Base-by-base conservation (phyloP, 257 asterid species). In the Ocimum tenuiflorum region DNA sequence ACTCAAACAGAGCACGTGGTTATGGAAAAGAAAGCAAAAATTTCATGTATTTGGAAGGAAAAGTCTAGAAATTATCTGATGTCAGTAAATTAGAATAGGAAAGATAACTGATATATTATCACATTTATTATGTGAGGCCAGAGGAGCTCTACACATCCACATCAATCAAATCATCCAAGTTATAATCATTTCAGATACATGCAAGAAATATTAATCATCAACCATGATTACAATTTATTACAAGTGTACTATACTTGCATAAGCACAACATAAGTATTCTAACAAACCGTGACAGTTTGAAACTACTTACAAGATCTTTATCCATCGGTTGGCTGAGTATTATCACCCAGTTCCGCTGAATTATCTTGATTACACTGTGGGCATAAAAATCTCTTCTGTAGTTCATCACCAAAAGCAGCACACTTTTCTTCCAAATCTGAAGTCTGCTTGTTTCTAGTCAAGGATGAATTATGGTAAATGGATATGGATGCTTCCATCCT, bases 401-500 rank as follows among this genome's bases (percentile, higher is more conserved):
- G 80, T 76, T 94, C 82, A 74, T 85, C 91, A 15, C 86, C 82
- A 33, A 80, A 77, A 68, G 84, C 80, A 70, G 94, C 85, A 72
- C 69, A 79, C 23, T 41, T 67, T 29, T 68, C 85, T 78, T 89
- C 97, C 78, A 70, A 71, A 65, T 69, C 87, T 64, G 88, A 61
- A 47, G 80, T 79, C 90, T 71, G 94, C 95, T 78, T 94, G 82
- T 67, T 77, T 79, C 80, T 67, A 56, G 95, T 87, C 82, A 83
- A 81, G 85, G 89, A 55, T 69, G 74, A 46, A 41, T 35, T 24
- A 65, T 36, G 56, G 18, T 73, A 19, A 57, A 60, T 42, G 41
- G 45, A 58, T 61, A 42, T n/a, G 51, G 17, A 64, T 51, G 50
- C 36, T 24, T 33, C 63, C 55, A 76, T 23, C 69, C 50, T 76